Base-by-base conservation (phyloP, 345 rosid species). In the Hibiscus syriacus region DNA sequence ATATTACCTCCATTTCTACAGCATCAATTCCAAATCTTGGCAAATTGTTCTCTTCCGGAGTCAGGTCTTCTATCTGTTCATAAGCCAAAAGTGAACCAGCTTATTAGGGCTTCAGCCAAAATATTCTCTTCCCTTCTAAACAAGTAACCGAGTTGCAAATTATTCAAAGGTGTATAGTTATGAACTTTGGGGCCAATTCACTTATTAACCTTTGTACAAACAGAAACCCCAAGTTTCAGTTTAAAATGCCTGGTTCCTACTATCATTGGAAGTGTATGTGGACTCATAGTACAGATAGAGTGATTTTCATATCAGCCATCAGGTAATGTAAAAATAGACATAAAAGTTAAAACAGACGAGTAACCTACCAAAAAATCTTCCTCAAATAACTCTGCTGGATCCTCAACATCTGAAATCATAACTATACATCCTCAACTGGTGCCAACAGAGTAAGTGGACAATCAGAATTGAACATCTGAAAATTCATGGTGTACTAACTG, bases 31-130 rank as follows among this genome's bases (percentile, higher is more conserved):
- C 62, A 46, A 68, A 66, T 60, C 72, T 72, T 59, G 50, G 79
- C 43, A 20, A 43, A 55, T 68, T 71, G 66, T 62, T 74, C 50
- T 79, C 89, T 39, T 79, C 85, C 53, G 70, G 79, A 14, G 78
- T 70, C 53, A 86, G 65, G 71, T 93, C 97, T 76, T 81, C 79
- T 36, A 88, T 76, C 98, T 92, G 72, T 6, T 14, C 46, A 66
- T 17, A 70, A 64, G 39, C 54, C 32, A 38, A 57, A n/a, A 50
- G 29, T 57, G 34, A 6, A 53, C 26, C 60, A 66, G 70, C 36
- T 48, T 13, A 70, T 74, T 29, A 76, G 48, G 50, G 38, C 20
- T 23, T 62, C 52, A 6, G 30, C 19, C 32, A 61, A 30, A 68
- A 64, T 60, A 16, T 2, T 25, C 39, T n/a, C 25, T 41, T 25